Conservation (phyloP, 305 asterid genomes). For the Coffea humblotiana region DNA sequence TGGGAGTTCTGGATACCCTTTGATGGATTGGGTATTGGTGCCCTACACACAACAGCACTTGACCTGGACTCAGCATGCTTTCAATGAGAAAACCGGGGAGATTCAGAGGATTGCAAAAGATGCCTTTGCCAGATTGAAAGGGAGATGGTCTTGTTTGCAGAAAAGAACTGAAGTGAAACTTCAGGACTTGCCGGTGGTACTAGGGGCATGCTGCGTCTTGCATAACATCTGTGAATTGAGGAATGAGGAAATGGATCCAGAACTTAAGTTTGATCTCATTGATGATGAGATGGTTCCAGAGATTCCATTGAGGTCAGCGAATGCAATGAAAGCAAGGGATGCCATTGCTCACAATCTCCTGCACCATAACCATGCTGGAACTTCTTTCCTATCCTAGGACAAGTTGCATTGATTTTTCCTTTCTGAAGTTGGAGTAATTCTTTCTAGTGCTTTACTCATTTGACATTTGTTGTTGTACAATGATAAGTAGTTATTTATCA, state of each 20-base stretch:
- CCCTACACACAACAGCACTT: conserved; percentile 76
- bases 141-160: conserved; percentile 88
- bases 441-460: conserved; percentile 17
- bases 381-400: conserved; percentile 51
- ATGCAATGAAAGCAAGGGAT: conserved; percentile 71
- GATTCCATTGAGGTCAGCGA: conserved; percentile 57
- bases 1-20: conserved; percentile 75
- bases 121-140: conserved; percentile 67
- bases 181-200: conserved; percentile 78
- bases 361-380: conserved; percentile 89
- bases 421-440: conserved; percentile 21
- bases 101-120: conserved; percentile 47
- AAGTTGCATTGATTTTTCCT: conserved; percentile 14
- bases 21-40: conserved; percentile 86
- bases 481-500: conserved; percentile 12
- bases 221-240: conserved; percentile 85
- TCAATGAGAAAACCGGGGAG: conserved; percentile 74
- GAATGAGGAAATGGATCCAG: conserved; percentile 56
- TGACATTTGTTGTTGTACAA: conserved; percentile 25
- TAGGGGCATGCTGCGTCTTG: conserved; percentile 91
- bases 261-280: conserved; percentile 47
- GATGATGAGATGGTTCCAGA: conserved; percentile 87
- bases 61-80: conserved; percentile 93
- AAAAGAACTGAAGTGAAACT: conserved; percentile 85
- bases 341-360: conserved; percentile 77